Base-by-base conservation (phyloP, 1,139 yeast species). In the Blastobotrys persicus region DNA sequence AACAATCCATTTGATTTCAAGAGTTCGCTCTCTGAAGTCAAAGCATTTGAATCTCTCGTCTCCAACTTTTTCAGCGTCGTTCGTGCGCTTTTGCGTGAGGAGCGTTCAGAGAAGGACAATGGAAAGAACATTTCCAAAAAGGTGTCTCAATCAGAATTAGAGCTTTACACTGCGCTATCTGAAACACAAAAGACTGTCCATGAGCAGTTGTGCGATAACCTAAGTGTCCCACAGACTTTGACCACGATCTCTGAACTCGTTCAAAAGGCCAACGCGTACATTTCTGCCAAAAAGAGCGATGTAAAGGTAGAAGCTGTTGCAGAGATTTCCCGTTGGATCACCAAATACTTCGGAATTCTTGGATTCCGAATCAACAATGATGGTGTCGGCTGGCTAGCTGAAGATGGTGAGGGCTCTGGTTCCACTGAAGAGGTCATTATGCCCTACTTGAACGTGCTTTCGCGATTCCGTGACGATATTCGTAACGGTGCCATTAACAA, bases 1-100 rank as follows among this genome's bases (percentile, higher is more conserved):
- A 92, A 89, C 62, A 83, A 80, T 61, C 95, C 91, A 55, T 74
- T 92, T 48, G 99, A 92, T 68, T 92, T 92, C 71, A 92, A 91
- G 70, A 92, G 85, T 60, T 76, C 85, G 42, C 74, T 92, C 55
- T 72, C 76, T 50, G 96, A 91, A 66, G 95, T 88, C 23, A 83
- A 77, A 66, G 74, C 91, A 1, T 74, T 79, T 50, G 98, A 92
- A 69, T 73, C 85, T 1, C 70, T 91, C 1, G 67, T 88, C 50
- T 81, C 81, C 58, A 92, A 88, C 63, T 92, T 86, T 65, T 92
- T 94, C 75, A 81, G 85, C 46, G 88, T 80, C 50, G 84, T 88
- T 28, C 78, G 95, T 60, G 97, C 97, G 1, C 74, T 88, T 58
- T 76, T 79, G 57, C 75, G 82, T 55, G 80, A 77, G 51, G 76